phyloP scores from a whole-genome alignment of 495 filamentous ascomycete species.

The Opeltia flavorubescens region DNA sequence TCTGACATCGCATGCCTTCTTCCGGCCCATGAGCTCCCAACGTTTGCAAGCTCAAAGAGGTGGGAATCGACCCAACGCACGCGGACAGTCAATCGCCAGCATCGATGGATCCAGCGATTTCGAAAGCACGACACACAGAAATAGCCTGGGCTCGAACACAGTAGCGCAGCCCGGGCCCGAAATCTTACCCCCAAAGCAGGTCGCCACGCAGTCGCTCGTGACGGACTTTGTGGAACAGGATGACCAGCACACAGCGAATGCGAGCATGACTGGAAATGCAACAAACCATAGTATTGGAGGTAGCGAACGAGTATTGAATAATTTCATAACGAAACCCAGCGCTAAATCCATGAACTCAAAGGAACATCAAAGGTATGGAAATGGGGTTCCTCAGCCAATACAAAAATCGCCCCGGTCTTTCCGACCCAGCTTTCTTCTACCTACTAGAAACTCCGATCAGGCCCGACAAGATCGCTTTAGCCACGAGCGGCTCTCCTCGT shows the following conservation, averaged over 20 bases:
- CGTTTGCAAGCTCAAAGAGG: conserved; percentile 82
- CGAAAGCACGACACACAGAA: conserved; percentile 31
- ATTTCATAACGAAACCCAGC: conserved; percentile 33
- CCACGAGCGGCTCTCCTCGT: conserved; percentile 64
- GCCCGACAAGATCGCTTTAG: conserved; percentile 39
- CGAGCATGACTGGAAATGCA: conserved; percentile 55
- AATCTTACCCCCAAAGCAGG: conserved; percentile 24
- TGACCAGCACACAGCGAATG: conserved; percentile 57
- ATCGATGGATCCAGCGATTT: conserved; percentile 31
- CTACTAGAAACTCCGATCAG: conserved; percentile 32
- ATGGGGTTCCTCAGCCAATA: conserved; percentile 36
- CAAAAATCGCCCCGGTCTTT: conserved; percentile 61
- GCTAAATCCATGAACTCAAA: conserved; percentile 44
- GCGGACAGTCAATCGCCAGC: conserved; percentile 26
- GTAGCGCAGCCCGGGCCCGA: conserved; percentile 34
- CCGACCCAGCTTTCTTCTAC: conserved; percentile 49
- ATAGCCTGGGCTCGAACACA: conserved; percentile 33
- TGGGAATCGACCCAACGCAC: conserved; percentile 38
- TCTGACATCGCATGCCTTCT: conserved; percentile 79
- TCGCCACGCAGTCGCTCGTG: conserved; percentile 54
- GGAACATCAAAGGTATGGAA: conserved; percentile 35
- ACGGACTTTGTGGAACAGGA: conserved; percentile 60
- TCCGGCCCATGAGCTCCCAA: conserved; percentile 93
- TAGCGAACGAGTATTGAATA: conserved; percentile 59
- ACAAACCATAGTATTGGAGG: conserved; percentile 53